Conservation (phyloP, 306 rosid genomes). For the Dalbergia cultrata region DNA sequence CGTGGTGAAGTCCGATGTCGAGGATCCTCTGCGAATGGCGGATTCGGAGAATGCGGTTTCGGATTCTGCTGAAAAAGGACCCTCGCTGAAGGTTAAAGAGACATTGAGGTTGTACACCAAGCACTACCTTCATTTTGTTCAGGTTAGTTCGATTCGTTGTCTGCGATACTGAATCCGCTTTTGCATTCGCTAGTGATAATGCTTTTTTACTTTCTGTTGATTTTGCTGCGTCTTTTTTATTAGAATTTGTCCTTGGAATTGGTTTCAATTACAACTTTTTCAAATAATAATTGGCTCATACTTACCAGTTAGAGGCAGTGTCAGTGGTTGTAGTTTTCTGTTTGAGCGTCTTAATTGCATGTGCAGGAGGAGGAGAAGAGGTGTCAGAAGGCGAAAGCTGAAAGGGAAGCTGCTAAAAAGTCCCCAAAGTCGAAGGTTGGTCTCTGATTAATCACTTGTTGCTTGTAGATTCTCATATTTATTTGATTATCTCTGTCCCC, state of each 20-base stretch:
- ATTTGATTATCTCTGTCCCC: neutral
- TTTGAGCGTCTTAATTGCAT: neutral
- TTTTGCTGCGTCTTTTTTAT: neutral
- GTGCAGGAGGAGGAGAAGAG: constrained; percentile 80
- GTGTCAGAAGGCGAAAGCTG: constrained; percentile 52
- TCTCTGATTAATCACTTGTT: constrained; percentile 20
- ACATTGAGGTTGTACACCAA: constrained; percentile 81
- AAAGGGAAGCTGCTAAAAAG: constrained; percentile 47
- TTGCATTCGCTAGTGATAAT: neutral
- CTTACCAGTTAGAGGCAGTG: neutral
- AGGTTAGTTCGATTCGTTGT: constrained; percentile 58
- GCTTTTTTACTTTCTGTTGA: constrained; percentile 20
- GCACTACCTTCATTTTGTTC: constrained; percentile 79
- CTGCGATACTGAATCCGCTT: neutral
- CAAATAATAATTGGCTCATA: no score
- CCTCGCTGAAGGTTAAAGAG: constrained; percentile 70
- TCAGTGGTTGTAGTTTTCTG: neutral
- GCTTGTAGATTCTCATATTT: constrained; percentile 1
- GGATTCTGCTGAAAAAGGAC: constrained; percentile 63
- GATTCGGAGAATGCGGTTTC: constrained; percentile 38
- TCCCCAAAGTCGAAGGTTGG: constrained; percentile 52
- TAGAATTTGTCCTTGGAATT: neutral
- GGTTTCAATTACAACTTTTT: neutral
- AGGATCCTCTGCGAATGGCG: neutral
- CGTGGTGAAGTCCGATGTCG: neutral